phyloP scores from a whole-genome alignment of 106 monocot genomes.

The Dioscorea dumetorum region DNA sequence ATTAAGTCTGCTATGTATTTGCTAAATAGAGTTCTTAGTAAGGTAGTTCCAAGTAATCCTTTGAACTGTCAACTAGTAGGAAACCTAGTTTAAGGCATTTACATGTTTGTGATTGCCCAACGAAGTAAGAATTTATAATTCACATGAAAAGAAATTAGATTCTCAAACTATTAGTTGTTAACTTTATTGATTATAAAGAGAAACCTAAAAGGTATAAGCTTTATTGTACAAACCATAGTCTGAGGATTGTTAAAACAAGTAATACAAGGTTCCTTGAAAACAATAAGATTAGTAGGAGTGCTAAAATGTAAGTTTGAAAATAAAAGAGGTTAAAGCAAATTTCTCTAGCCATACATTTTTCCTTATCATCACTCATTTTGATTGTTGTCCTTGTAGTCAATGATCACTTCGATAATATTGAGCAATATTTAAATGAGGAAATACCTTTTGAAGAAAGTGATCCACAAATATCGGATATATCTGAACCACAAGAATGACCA shows the following conservation, averaged over 20 bases:
- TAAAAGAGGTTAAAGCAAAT: not conserved
- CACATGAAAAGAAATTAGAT: no score
- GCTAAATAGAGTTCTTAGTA: slow-evolving; percentile 3
- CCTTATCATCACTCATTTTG: not conserved
- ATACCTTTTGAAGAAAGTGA: no score
- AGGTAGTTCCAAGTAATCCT: slow-evolving; percentile 1
- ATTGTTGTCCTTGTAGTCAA: not conserved
- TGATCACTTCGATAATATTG: no score
- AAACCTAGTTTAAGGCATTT: slow-evolving; percentile 10
- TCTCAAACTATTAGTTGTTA: not conserved
- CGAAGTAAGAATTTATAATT: slow-evolving; percentile 7
- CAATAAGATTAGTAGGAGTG: no score
- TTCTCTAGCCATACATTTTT: not conserved
- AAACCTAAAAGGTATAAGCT: not conserved
- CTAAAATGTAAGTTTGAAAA: not conserved
- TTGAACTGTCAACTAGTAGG: not conserved
- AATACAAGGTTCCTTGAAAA: slow-evolving; percentile 2
- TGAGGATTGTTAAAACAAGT: not conserved
- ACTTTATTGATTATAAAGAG: slow-evolving; percentile 1
- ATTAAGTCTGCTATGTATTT: not conserved
- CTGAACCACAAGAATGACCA: no score
- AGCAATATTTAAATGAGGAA: no score
- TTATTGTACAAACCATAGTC: slow-evolving; percentile 5
- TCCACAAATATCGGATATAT: no score
- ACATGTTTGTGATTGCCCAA: slow-evolving; percentile 5